Evolutionary conservation across 2,329 filamentous ascomycete genomes (phyloP).

Genomic region (Ustilaginoidea virens): DNA sequence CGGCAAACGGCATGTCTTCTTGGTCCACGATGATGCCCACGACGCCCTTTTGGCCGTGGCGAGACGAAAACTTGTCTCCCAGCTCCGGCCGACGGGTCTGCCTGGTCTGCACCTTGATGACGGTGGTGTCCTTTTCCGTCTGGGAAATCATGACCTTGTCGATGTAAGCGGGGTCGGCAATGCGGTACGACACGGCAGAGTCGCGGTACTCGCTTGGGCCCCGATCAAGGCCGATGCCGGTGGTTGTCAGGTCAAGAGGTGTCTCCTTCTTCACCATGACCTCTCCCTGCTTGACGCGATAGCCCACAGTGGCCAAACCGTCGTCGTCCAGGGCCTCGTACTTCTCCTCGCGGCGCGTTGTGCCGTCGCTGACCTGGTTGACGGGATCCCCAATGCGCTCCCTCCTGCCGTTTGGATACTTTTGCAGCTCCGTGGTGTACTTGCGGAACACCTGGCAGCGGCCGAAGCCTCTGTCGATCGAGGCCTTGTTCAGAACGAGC

Average conservation of each 20-base stretch:
- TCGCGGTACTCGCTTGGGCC: constrained; percentile 50
- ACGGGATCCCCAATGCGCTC: constrained; percentile 48
- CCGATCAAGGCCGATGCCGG: constrained; percentile 52
- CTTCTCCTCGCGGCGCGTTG: constrained; percentile 46
- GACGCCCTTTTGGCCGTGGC: constrained; percentile 96
- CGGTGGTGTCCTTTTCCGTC: constrained; percentile 69
- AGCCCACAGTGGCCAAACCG: constrained; percentile 76
- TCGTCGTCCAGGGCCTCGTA: constrained; percentile 67
- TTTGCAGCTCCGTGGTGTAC: constrained; percentile 71
- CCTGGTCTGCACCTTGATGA: constrained; percentile 91
- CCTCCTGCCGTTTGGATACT: constrained; percentile 67
- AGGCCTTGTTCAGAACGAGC: constrained; percentile 90
- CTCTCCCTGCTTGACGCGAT: constrained; percentile 61
- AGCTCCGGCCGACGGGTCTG: constrained; percentile 91
- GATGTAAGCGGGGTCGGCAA: constrained; percentile 73
- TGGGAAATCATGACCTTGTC: constrained; percentile 93
- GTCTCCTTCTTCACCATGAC: constrained; percentile 83
- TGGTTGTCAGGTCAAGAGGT: constrained; percentile 62
- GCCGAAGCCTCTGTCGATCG: constrained; percentile 86
- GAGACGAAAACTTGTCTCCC: constrained; percentile 96
- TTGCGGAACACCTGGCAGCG: constrained; percentile 98
- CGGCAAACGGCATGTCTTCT: constrained; percentile 92
- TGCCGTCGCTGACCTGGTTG: constrained; percentile 39
- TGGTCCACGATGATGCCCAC: constrained; percentile 94
- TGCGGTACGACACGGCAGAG: constrained; percentile 61